Evolutionary conservation across 768 basidiomycete species (phyloP).

Genomic region (Pleurotus platypus): DNA sequence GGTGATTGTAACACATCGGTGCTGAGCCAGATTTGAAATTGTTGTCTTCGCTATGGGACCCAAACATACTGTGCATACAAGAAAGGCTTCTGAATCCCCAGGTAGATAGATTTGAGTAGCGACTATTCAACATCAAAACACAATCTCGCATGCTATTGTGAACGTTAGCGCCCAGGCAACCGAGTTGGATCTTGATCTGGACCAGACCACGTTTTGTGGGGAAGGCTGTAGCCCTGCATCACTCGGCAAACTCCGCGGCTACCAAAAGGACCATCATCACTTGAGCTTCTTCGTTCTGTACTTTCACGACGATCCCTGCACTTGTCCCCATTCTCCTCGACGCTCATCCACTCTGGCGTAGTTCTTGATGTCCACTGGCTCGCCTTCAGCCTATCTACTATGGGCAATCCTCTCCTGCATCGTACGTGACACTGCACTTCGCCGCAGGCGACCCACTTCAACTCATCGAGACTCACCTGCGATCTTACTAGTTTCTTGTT

Average conservation of each 20-base stretch:
- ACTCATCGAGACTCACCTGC: background rate
- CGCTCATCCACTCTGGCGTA: conserved; percentile 2
- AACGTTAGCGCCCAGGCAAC: too few relatives aligned
- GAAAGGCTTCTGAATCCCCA: too few relatives aligned
- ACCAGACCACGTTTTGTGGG: background rate
- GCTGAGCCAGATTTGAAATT: too few relatives aligned
- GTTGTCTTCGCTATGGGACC: too few relatives aligned
- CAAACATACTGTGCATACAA: too few relatives aligned
- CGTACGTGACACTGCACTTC: conserved; percentile 38
- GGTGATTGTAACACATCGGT: too few relatives aligned
- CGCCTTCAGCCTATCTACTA: conserved; percentile 69
- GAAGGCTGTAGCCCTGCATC: background rate
- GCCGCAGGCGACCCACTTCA: conserved; percentile 4
- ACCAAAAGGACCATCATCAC: background rate
- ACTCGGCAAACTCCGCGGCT: background rate
- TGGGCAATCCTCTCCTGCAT: conserved; percentile 70
- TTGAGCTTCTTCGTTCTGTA: background rate
- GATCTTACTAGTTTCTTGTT: conserved; percentile 49
- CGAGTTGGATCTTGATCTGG: too few relatives aligned
- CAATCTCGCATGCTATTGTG: too few relatives aligned
- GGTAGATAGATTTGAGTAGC: too few relatives aligned
- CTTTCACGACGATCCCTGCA: background rate
- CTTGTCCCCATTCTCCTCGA: background rate
- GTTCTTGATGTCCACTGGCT: conserved; percentile 64
- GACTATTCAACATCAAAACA: too few relatives aligned